phyloP scores from a whole-genome alignment of 306 rosid species.

The Cicer chorassanicum region DNA sequence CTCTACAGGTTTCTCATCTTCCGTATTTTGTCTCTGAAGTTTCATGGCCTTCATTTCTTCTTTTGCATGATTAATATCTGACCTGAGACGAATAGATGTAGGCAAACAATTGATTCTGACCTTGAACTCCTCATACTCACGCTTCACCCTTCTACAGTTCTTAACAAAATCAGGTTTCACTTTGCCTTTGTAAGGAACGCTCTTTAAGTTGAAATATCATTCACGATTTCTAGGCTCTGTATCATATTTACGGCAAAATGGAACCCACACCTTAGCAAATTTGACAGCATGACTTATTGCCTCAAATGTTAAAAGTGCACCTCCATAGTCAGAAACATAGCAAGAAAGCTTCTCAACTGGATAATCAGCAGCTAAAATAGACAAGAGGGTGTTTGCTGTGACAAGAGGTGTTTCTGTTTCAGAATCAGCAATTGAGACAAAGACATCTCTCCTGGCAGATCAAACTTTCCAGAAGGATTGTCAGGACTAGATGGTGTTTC shows the following conservation, averaged over 20 bases:
- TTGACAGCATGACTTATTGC: constrained; percentile 61
- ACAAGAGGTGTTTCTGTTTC: too few relatives aligned
- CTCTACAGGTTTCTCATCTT: constrained; percentile 72
- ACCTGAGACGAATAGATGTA: constrained; percentile 82
- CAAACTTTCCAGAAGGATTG: too few relatives aligned
- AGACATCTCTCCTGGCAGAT: too few relatives aligned
- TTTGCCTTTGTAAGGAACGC: constrained; percentile 88
- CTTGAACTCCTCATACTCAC: constrained; percentile 94
- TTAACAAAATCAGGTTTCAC: constrained; percentile 81
- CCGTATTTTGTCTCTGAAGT: constrained; percentile 63
- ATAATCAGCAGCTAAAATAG: too few relatives aligned
- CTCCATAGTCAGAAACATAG: too few relatives aligned
- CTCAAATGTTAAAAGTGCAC: too few relatives aligned
- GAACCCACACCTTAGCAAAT: constrained; percentile 85
- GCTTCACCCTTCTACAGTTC: constrained; percentile 87
- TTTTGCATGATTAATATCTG: not conserved
- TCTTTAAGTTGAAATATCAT: constrained; percentile 76
- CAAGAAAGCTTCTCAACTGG: too few relatives aligned
- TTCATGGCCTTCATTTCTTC: too few relatives aligned
- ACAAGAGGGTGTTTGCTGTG: too few relatives aligned
- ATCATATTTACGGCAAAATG: constrained; percentile 84
- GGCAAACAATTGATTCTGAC: constrained; percentile 87
- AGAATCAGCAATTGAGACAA: too few relatives aligned
- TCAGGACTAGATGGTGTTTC: too few relatives aligned
- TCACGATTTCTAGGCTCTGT: constrained; percentile 95